A percentile compares a stretch with the other conserved stretches of the same genome.
phyloP scores from a whole-genome alignment of 257 asterid species.

The Salvia rosmarinus region DNA sequence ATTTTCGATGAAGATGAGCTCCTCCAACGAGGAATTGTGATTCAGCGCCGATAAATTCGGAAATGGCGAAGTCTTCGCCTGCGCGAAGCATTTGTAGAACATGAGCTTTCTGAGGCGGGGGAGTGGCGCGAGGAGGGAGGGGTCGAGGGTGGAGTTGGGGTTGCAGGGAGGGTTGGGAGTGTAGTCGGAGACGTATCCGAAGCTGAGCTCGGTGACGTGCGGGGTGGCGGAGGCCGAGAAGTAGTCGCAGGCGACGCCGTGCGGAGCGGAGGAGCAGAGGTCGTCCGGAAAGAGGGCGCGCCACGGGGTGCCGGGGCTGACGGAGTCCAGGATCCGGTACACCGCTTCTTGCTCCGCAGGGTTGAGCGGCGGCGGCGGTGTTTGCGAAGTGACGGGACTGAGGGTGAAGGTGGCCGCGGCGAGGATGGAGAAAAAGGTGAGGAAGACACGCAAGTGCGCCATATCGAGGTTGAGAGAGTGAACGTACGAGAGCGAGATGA shows the following conservation, averaged over 20 bases:
- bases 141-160: constrained; percentile 50
- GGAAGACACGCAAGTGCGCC: constrained; percentile 29
- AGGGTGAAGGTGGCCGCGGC: constrained; percentile 17
- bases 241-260: constrained; percentile 83
- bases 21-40: constrained; percentile 44
- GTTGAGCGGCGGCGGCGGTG: constrained; percentile 57
- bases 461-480: constrained; percentile 24
- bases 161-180: constrained; percentile 80
- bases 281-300: constrained; percentile 76
- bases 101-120: constrained; percentile 58
- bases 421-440: constrained; percentile 20
- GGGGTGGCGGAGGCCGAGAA: constrained; percentile 43
- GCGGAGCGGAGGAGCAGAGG: constrained; percentile 80
- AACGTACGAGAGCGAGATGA: neutral
- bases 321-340: constrained; percentile 61
- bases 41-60: constrained; percentile 53
- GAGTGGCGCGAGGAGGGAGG: constrained; percentile 52
- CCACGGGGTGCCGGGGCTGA: constrained; percentile 70
- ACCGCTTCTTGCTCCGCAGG: constrained; percentile 71
- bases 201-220: constrained; percentile 72
- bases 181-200: constrained; percentile 83
- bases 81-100: constrained; percentile 76
- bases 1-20: constrained; percentile 67
- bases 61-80: constrained; percentile 35
- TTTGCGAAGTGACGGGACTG: constrained; percentile 46